Evolutionary conservation across 345 rosid species (phyloP).

Genomic region (Eucalyptus viminalis): DNA sequence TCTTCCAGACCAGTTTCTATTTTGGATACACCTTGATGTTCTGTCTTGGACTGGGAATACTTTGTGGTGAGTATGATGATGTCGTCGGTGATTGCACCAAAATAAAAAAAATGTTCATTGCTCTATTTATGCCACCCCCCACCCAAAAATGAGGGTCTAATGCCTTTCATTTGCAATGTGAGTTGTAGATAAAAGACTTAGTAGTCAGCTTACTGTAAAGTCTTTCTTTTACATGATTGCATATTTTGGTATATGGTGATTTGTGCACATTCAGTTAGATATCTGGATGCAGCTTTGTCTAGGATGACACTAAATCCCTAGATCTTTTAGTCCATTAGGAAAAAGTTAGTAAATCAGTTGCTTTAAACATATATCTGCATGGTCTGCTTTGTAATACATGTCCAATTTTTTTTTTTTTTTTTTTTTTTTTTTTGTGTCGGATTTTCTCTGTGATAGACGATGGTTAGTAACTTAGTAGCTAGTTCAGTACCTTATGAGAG

Average conservation of each 20-base stretch:
- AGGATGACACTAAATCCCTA: neutral
- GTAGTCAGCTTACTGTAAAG: neutral
- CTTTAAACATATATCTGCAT: neutral
- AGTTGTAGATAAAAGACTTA: neutral
- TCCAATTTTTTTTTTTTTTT: neutral
- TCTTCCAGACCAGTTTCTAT: constrained; percentile 96
- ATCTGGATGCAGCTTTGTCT: neutral
- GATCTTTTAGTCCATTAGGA: neutral
- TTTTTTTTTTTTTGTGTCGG: neutral
- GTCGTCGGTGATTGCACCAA: neutral
- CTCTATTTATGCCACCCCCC: neutral
- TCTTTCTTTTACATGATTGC: neutral
- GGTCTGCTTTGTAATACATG: neutral
- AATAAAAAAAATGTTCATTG: neutral
- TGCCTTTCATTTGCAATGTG: neutral
- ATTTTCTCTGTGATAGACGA: neutral
- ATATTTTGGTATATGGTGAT: neutral
- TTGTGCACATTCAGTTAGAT: neutral
- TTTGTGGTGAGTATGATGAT: constrained; percentile 55
- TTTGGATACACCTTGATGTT: constrained; percentile 97
- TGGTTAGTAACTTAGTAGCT: neutral
- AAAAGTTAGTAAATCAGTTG: neutral
- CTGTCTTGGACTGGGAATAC: constrained; percentile 89
- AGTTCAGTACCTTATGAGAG: neutral
- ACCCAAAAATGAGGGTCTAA: neutral